phyloP scores from a whole-genome alignment of 2,329 filamentous ascomycete species.

The Cladosporium sp. region DNA sequence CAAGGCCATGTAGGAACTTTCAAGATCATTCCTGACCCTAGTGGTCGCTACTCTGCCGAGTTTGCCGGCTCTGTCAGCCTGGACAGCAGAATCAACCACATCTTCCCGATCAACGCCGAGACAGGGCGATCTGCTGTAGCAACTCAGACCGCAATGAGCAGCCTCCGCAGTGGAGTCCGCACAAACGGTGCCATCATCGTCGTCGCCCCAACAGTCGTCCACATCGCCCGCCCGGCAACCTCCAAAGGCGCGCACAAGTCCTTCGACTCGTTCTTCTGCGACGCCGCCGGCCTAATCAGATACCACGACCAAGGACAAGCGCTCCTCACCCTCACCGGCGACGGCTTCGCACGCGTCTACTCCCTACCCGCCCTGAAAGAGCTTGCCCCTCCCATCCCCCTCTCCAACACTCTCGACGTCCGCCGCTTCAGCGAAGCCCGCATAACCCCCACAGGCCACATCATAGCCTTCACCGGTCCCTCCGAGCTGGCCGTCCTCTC shows the following conservation, averaged over 20 bases:
- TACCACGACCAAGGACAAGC: slow-evolving; percentile 70
- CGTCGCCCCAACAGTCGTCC: slow-evolving; percentile 68
- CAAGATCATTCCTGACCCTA: slow-evolving; percentile 73
- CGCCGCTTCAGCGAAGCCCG: slow-evolving; percentile 65
- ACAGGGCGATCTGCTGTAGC: slow-evolving; percentile 73
- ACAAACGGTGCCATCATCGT: slow-evolving; percentile 78
- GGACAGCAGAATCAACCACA: slow-evolving; percentile 66
- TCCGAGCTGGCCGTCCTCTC: slow-evolving; percentile 81
- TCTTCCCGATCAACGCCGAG: slow-evolving; percentile 75
- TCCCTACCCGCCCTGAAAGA: slow-evolving; percentile 87
- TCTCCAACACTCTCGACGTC: slow-evolving; percentile 67
- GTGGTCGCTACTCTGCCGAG: slow-evolving; percentile 67
- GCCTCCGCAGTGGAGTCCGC: slow-evolving; percentile 68
- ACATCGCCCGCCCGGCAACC: slow-evolving; percentile 80
- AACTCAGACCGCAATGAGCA: slow-evolving; percentile 69
- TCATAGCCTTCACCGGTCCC: slow-evolving; percentile 85
- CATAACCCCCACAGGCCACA: slow-evolving; percentile 73
- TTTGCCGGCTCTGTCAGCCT: slow-evolving; percentile 65
- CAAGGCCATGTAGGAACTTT: slow-evolving; percentile 81
- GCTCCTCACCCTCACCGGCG: slow-evolving; percentile 79
- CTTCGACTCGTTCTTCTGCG: slow-evolving; percentile 80
- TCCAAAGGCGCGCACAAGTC: slow-evolving; percentile 88
- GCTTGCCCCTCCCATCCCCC: slow-evolving; percentile 58
- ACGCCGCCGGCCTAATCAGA: slow-evolving; percentile 72
- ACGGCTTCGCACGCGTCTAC: slow-evolving; percentile 74